Evolutionary conservation across 2,329 filamentous ascomycete genomes (phyloP), one percentile per base, ranked within the genome.

Genomic region (Xylaria sp.): DNA sequence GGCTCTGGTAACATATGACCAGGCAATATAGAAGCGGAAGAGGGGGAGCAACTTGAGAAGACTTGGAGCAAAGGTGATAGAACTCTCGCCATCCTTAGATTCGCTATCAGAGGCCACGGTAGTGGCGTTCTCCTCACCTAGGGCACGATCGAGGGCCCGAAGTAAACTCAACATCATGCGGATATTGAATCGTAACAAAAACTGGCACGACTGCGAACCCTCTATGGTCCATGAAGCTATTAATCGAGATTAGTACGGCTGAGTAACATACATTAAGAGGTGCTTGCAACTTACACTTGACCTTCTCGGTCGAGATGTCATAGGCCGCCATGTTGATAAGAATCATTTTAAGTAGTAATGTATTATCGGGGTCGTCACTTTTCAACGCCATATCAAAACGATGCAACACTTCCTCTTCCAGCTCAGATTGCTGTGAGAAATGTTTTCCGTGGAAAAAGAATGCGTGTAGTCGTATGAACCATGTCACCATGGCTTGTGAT

Each of bases 311-410:
- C 51, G 93, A 91, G 76, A 93, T 86, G 71, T 91, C 88, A 78
- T 96, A 93, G 6, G 94, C 93, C 5, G 93, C 90, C 69, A 98
- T 92, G 75, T 97, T 98, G 73, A 95, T 89, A 53, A 98, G 83
- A 5, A 93, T 88, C 79, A 98, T 91, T 77, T 94, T 96, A 70
- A 92, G 86, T 32, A 98, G 79, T 12, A 88, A 86, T 12, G 85
- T 85, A 53, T 90, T 87, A 56, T 90, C 87, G 57, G 91, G 84
- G 1, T 87, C 85, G 9, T 89, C 85, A 69, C 90, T 88, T 77
- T 92, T 93, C 32, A 96, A 83, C 34, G 93, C 88, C 72, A 92
- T 87, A 56, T 90, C 87, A 45, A 97, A 82, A 58, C 94, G 91
- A 73, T 91, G 90, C 68, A 97, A 84, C 12, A 98, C 92, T 78